Evolutionary conservation across 768 basidiomycete species (phyloP), one percentile per base, ranked within the genome.

Genomic region (Nevesoporus exiguus): DNA sequence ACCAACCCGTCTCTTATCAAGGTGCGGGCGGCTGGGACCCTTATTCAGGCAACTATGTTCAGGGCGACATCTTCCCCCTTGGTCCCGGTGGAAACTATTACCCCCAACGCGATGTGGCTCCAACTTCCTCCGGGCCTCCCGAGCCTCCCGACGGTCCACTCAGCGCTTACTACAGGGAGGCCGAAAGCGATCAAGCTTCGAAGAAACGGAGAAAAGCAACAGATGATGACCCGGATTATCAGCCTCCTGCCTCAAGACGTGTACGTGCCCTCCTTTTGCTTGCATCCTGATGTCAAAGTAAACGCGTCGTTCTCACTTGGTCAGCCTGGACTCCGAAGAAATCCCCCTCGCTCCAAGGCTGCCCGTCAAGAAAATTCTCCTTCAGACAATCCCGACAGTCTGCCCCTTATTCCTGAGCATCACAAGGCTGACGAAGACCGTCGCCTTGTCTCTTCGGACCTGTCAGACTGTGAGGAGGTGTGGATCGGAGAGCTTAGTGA

Each of bases 401-500:
- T 57, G 13, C 55, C 58, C 21, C n/a, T 55, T 14, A 50, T 47
- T 21, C 31, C 51, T 3, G 69, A 71, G 9, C 61, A 56, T 34
- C 66, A 55, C 47, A 67, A 62, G 33, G 61, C 60, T 15, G 73
- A 74, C 51, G 80, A 82, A 30, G 78, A 77, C 29, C 71, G 61
- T 44, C 72, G 73, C 36, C 72, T 80, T 13, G 70, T 73, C 11
- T 88, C 89, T 17, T 91, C 90, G 21, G 90, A 93, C 75, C 73
- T 93, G 57, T 89, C 90, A 27, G 90, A 91, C 55, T 90, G 84
- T 58, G 79, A 80, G 60, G 90, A 91, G 55, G 65, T 93, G 15
- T 93, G 91, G 91, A 71, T 75, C 41, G 77, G 74, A 24, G 89
- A 88, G 63, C 76, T 92, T 15, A 75, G 77, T 49, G 81, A 82